phyloP scores from a whole-genome alignment of 306 rosid species.

The cucumber (Cucumis sativus) region DNA sequence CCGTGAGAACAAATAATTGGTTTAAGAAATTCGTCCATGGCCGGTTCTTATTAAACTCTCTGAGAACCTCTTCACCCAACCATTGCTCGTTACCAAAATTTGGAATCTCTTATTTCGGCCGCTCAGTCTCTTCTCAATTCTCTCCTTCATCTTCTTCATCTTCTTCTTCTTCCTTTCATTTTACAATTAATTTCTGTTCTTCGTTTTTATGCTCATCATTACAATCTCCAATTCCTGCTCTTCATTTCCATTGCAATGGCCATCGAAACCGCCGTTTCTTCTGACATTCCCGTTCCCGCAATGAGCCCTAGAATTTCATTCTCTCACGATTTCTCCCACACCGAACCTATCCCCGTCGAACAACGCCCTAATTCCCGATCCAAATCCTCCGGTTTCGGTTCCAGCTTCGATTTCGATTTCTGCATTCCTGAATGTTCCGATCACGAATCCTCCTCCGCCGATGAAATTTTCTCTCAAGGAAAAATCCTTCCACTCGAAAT shows the following conservation, averaged over 20 bases:
- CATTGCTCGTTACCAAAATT: background rate
- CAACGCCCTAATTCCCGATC: slow-evolving; percentile 49
- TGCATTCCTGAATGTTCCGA: slow-evolving; percentile 45
- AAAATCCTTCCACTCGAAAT: slow-evolving; percentile 53
- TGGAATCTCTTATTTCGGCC: background rate
- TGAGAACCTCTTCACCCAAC: background rate
- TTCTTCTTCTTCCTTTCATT: no score
- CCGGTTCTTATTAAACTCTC: background rate
- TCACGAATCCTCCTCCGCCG: slow-evolving; percentile 71
- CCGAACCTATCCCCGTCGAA: slow-evolving; percentile 47
- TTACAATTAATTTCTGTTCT: background rate
- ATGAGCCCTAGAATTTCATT: slow-evolving; percentile 76
- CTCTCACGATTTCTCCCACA: slow-evolving; percentile 59
- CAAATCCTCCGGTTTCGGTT: slow-evolving; percentile 38
- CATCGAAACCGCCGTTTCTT: slow-evolving; percentile 31
- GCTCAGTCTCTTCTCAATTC: background rate
- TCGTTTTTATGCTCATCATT: background rate
- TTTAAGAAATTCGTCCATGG: background rate
- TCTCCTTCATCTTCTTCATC: background rate
- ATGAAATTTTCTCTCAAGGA: slow-evolving; percentile 77
- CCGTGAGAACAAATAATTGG: background rate
- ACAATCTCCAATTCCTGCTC: no score
- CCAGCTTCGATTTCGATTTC: slow-evolving; percentile 66
- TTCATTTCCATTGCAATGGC: slow-evolving; percentile 26
- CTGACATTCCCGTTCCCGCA: slow-evolving; percentile 33